phyloP scores from a whole-genome alignment of 1,139 yeast genomes.

The Suhomyces bribrorum region DNA sequence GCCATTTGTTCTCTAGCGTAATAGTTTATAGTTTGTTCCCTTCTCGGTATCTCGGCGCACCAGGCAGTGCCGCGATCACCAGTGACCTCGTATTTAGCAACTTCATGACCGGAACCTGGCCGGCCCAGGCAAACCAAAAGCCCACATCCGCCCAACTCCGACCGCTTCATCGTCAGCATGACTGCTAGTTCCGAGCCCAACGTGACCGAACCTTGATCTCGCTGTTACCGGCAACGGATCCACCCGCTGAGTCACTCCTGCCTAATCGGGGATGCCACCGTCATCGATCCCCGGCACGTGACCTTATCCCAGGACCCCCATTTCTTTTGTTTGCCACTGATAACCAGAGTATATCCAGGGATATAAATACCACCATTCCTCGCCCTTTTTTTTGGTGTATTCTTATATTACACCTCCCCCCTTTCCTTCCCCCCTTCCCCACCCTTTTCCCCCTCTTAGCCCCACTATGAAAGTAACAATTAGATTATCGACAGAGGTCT shows the following conservation, averaged over 20 bases:
- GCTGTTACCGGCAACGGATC: too few species aligned
- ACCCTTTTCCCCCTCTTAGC: background rate
- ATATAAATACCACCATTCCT: background rate
- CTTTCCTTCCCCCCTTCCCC: background rate
- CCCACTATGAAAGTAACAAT: slow-evolving; percentile 40
- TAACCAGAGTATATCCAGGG: background rate
- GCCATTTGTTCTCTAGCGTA: too few species aligned
- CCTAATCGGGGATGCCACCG: background rate
- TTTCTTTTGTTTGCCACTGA: slow-evolving; percentile 13
- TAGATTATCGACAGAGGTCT: slow-evolving; percentile 44
- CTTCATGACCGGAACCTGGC: background rate
- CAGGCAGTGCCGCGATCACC: too few species aligned
- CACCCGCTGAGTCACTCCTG: background rate
- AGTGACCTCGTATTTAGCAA: too few species aligned
- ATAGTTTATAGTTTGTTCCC: too few species aligned
- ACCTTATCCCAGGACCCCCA: slow-evolving; percentile 5
- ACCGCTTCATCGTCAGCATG: too few species aligned
- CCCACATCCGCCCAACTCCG: too few species aligned
- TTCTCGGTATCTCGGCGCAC: too few species aligned
- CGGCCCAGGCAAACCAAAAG: too few species aligned
- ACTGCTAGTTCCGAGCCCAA: slow-evolving; percentile 1
- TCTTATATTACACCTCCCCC: background rate
- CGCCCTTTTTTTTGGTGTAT: background rate
- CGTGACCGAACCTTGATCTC: background rate
- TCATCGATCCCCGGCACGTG: slow-evolving; percentile 8